These are phyloP conservation scores for Nepenthes mirabilis DNA, from an alignment of 148 eudicot species.

Conservation along the genomic window DNA sequence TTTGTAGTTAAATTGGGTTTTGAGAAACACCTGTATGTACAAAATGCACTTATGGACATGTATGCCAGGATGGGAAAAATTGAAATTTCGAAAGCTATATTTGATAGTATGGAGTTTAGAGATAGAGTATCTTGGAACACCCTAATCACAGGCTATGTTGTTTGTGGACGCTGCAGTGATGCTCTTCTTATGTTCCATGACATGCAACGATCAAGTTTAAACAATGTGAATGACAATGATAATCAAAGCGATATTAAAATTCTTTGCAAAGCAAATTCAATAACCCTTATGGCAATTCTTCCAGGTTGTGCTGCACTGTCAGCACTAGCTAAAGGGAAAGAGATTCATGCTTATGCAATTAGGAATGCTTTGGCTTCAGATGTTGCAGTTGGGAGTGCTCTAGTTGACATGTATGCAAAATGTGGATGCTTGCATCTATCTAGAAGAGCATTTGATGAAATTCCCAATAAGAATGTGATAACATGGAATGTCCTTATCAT, in stretches of 20 bases:
- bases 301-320: constrained; percentile 83
- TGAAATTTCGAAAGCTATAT: constrained; percentile 38
- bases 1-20: constrained; percentile 68
- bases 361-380: constrained; percentile 49
- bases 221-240: constrained; percentile 9
- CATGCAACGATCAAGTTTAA: constrained; percentile 34
- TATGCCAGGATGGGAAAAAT: constrained; percentile 68
- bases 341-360: constrained; percentile 69
- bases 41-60: constrained; percentile 82
- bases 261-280: constrained; percentile 41
- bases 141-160: constrained; percentile 71
- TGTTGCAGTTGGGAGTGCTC: constrained; percentile 79
- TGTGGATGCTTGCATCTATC: constrained; percentile 64
- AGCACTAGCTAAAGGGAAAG: constrained; percentile 71
- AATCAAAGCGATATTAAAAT: constrained; percentile 10
- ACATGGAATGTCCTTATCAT: constrained; percentile 84
- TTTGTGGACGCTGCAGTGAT: constrained; percentile 49
- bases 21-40: constrained; percentile 38
- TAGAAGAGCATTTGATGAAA: constrained; percentile 46
- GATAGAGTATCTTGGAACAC: constrained; percentile 86
- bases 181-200: constrained; percentile 52
- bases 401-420: constrained; percentile 84
- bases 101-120: constrained; percentile 46
- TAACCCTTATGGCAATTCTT: constrained; percentile 77
- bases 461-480: constrained; percentile 59